Base-by-base conservation (phyloP, 345 rosid genomes). In the Tarenaya hassleriana region DNA sequence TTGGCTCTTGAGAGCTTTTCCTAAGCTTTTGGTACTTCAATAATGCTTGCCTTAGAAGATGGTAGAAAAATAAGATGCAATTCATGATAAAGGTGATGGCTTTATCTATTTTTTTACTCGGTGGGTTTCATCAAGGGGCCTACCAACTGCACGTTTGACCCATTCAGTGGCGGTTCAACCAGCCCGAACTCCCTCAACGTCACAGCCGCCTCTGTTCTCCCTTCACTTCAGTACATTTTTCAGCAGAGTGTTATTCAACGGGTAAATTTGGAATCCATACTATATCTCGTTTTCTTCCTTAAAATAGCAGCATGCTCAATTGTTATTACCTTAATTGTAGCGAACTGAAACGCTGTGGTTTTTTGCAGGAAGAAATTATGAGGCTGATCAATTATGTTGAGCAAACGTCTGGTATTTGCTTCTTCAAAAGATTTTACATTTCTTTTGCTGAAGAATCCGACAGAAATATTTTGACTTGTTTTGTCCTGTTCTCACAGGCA, bases 321-420 rank as follows among this genome's bases (percentile, higher is more conserved):
- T 13, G 8, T 57, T 47, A 29, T 11, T 40, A 24, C 29, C 29
- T 24, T 24, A 2, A 24, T 24, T 24, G 29, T 24, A 24, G 5
- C 2, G 5, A 24, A 24, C 2, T 38, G 27, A 34, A 61, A 50
- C 37, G 21, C 7, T 16, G 10, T 47, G 5, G 3, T 24, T 24
- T 47, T 57, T 75, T 66, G 60, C 96, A 92, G 96, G 98, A 92
- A 34, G 98, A 92, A 77, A 76, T 92, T 62, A 49, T 87, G 62
- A 81, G 80, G 74, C 66, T 88, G 75, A 79, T 92, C 54, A 92
- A 81, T 61, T 63, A 61, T 60, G 59, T 80, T 73, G 98, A 88
- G 80, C 90, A 78, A 77, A 62, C 59, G 48, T 79, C 83, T 61
- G 96, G 98, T n/a, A n/a, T n/a, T n/a, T n/a, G n/a, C n/a, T n/a